A percentile compares a stretch with the other conserved stretches of the same genome.
phyloP scores from a whole-genome alignment of 139 green algal species.

The Volvox reticuliferus region DNA sequence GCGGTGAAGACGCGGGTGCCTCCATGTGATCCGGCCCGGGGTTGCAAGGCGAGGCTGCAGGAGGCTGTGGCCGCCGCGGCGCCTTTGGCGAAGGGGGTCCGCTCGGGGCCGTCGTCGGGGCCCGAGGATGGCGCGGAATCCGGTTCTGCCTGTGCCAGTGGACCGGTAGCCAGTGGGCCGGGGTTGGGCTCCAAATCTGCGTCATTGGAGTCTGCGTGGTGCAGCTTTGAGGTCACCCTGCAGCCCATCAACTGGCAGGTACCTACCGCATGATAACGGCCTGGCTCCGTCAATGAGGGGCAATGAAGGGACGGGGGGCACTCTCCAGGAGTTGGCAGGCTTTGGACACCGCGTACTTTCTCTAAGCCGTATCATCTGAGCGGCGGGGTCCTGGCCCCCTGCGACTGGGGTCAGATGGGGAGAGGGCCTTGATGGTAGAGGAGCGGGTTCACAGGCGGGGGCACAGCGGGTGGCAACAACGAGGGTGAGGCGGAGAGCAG shows the following conservation, averaged over 20 bases:
- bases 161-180: neutral
- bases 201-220: neutral
- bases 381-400: too few species aligned
- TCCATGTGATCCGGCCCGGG: slow-evolving; percentile 10
- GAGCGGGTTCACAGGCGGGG: too few species aligned
- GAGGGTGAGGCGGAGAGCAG: too few species aligned
- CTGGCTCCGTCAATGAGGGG: too few species aligned
- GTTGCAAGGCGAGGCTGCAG: slow-evolving; percentile 6
- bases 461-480: too few species aligned
- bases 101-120: neutral
- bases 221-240: slow-evolving; percentile 22
- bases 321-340: too few species aligned
- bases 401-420: too few species aligned
- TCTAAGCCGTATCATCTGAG: too few species aligned
- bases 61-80: neutral
- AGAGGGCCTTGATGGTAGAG: too few species aligned
- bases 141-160: neutral
- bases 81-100: neutral
- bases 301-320: too few species aligned
- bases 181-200: neutral
- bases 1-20: neutral
- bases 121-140: neutral
- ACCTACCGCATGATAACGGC: neutral
- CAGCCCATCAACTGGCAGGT: slow-evolving; percentile 24
- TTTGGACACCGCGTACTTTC: too few species aligned